Conservation (phyloP, 1,284 basidiomycete species). For the Tetrapyrgos nigripes region DNA sequence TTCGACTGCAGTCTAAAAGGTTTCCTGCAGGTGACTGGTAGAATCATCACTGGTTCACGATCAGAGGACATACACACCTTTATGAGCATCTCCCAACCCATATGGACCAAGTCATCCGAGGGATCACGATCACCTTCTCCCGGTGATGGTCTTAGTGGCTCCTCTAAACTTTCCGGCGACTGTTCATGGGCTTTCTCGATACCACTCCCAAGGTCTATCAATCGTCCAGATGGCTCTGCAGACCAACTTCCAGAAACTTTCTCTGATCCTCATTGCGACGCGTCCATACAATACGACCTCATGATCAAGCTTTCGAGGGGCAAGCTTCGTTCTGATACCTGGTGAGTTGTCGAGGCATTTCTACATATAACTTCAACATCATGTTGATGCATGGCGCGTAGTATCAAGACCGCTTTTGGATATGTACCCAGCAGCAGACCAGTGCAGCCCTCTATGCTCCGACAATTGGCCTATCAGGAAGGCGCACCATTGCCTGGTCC, state of each 20-base stretch:
- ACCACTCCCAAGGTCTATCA: slow-evolving; percentile 44
- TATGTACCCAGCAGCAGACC: slow-evolving; percentile 54
- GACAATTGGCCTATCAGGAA: slow-evolving; percentile 55
- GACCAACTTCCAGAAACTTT: slow-evolving; percentile 55
- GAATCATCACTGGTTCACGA: slow-evolving; percentile 51
- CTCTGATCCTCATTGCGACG: slow-evolving; percentile 49
- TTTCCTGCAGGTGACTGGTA: slow-evolving; percentile 46
- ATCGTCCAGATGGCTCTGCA: slow-evolving; percentile 37
- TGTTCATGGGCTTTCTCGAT: slow-evolving; percentile 53
- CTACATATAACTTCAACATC: not conserved
- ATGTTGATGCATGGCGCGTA: slow-evolving; percentile 21
- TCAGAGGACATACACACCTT: slow-evolving; percentile 49
- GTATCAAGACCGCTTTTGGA: slow-evolving; percentile 55
- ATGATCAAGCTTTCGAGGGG: slow-evolving; percentile 49
- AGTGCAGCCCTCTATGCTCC: slow-evolving; percentile 47
- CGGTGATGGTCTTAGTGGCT: slow-evolving; percentile 38
- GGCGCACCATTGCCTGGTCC: slow-evolving; percentile 48
- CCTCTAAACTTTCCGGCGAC: slow-evolving; percentile 46
- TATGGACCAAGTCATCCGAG: slow-evolving; percentile 52
- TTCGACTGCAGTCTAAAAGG: not conserved
- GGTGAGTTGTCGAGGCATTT: slow-evolving; percentile 34
- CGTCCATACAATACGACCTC: slow-evolving; percentile 55
- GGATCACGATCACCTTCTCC: slow-evolving; percentile 43
- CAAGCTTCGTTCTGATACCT: slow-evolving; percentile 51
- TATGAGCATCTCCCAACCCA: slow-evolving; percentile 43